Evolutionary conservation across 139 green algal species (phyloP), one percentile per base, ranked within the genome.

Genomic region (Pseudopediastrum boryanum): DNA sequence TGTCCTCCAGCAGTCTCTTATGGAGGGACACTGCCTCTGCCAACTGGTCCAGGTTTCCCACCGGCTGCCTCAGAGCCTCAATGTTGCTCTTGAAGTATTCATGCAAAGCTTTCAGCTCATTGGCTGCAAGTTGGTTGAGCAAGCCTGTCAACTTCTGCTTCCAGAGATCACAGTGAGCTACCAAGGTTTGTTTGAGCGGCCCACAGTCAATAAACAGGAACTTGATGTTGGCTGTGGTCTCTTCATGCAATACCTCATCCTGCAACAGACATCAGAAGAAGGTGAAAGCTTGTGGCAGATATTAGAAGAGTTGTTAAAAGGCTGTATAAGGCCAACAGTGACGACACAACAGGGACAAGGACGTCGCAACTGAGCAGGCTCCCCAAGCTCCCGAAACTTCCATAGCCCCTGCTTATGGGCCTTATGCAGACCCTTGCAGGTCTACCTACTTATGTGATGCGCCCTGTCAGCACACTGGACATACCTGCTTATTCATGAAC

Each of bases 151-250:
- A 94, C 79, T 94, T 93, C 41, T 54, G 29, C 23, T 89, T 80
- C 94, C 94, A 97, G 38, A 71, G 78, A 71, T 97, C 91, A 78
- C 93, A 97, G 82, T 96, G 91, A 1, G 50, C 71, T 42, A 50
- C 78, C 54, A 98, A 85, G 0, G 86, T 87, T 84, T 95, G 92
- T 82, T 98, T 97, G 4, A 98, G 87, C 27, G 92, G 89, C 5
- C 84, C 89, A 76, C 87, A 94, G 79, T 98, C 94, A n/a, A 98
- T 89, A 73, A 89, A 89, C 76, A 98, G 86, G 89, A 97, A 98
- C 58, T 87, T 85, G 83, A 98, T 91, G 78, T 90, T 95, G 61
- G 89, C 92, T 59, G 80, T 89, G 23, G 86, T 84, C 63, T 97
- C 94, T 86, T 98, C 94, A 31, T 46, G 58, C 52, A 89, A 62